Base-by-base conservation (phyloP, 306 rosid genomes). In the Luffa aegyptiaca region DNA sequence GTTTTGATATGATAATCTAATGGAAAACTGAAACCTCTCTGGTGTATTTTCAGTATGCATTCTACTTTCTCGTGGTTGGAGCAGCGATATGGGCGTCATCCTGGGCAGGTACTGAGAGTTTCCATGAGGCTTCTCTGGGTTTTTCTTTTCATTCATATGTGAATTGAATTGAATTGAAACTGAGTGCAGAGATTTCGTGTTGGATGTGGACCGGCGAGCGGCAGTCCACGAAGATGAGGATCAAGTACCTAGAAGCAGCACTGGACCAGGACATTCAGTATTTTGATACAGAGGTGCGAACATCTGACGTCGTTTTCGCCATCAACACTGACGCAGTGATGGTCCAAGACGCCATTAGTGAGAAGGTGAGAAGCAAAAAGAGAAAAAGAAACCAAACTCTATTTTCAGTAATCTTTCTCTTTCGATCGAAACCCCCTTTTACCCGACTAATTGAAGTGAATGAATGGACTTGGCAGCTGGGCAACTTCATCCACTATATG, bases 191-290 rank as follows among this genome's bases (percentile, higher is more conserved):
- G 89, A 95, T 95, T 83, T 95, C 98, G 0, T 95, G 98, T 87
- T 95, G 98, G 98, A 92, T 95, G 98, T 95, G 98, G 98, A 95
- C 90, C 0, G 98, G 98, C 59, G 98, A 95, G 85, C 59, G 98
- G 8, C 98, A 95, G 83, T 88, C 98, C 44, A 95, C 98, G 3
- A 95, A 84, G 90, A 90, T 95, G 98, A 95, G 98, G 83, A 90
- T 95, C 82, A 90, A 92, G 91, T 95, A 92, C 79, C 82, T 95
- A 13, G 97, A 95, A 85, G 93, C 97, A 9, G 97, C 97, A 49
- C 58, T 95, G 88, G 92, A 84, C 71, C 98, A 95, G 80, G 98
- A 95, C 86, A 89, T 95, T 86, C 90, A 91, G 81, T 95, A 76
- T 85, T 95, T 95, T 20, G 98, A 95, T 52, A 95, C 97, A 0